Evolutionary conservation across 768 basidiomycete genomes (phyloP).

Genomic region (Lactarius psammicola): DNA sequence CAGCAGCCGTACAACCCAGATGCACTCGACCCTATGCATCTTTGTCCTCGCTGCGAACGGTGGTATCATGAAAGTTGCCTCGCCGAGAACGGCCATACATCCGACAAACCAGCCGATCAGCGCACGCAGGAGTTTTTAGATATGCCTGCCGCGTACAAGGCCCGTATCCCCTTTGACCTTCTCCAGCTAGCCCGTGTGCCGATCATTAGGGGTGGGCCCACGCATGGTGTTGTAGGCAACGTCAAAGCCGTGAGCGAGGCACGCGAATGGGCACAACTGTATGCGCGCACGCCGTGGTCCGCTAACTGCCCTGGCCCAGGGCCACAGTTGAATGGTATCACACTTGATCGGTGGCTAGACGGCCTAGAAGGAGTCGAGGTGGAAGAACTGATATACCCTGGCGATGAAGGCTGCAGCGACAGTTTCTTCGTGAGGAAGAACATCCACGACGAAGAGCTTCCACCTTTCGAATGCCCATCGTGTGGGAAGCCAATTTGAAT

Average conservation of each 20-base stretch:
- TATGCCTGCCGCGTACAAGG: neutral
- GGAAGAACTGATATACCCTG: conserved; percentile 22
- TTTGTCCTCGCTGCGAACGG: conserved; percentile 14
- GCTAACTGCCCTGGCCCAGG: neutral
- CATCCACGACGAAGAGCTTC: neutral
- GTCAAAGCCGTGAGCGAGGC: conserved; percentile 17
- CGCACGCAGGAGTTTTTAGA: neutral
- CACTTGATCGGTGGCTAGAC: conserved; percentile 23
- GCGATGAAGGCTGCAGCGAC: conserved; percentile 5
- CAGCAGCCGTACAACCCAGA: conserved; percentile 10
- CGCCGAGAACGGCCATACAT: neutral
- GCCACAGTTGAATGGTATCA: neutral
- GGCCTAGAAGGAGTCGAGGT: conserved; percentile 20
- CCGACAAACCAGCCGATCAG: neutral
- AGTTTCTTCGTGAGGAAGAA: neutral
- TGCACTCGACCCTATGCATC: neutral
- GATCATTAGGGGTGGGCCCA: conserved; percentile 15
- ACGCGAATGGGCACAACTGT: conserved; percentile 13
- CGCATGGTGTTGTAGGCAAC: conserved; percentile 13
- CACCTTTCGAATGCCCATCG: conserved; percentile 1
- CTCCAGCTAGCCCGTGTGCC: conserved; percentile 5
- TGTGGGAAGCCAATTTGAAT: conserved; percentile 11
- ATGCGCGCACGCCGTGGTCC: neutral
- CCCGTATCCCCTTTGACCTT: conserved; percentile 8
- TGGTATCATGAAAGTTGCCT: conserved; percentile 22